phyloP scores from a whole-genome alignment of 2,329 filamentous ascomycete species.

The Ophiostoma ips region DNA sequence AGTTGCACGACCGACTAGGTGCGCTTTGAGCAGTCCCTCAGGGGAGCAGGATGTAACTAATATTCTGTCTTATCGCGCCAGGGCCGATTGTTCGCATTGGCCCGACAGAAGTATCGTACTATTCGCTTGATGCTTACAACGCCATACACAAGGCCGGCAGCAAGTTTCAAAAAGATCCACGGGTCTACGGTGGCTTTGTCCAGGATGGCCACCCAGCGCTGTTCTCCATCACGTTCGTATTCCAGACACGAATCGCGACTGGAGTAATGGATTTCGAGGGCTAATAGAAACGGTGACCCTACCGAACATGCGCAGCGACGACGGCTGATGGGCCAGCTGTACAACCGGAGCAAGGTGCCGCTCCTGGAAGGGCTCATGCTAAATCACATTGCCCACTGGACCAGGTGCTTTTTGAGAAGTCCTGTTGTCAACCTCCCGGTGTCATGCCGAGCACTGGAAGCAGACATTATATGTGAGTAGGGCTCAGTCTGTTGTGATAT shows the following conservation, averaged over 20 bases:
- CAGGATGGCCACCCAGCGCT: constrained; percentile 6
- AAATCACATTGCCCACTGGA: constrained; percentile 1
- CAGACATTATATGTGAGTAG: neutral
- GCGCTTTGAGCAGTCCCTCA: neutral
- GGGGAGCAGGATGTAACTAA: neutral
- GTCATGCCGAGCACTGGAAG: neutral
- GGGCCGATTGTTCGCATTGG: constrained; percentile 8
- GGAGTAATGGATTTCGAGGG: neutral
- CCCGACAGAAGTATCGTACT: constrained; percentile 8
- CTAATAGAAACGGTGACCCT: neutral
- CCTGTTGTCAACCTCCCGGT: neutral
- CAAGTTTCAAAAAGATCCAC: constrained; percentile 7
- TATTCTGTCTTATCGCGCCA: neutral
- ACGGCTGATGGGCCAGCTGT: constrained; percentile 10
- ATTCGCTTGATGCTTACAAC: constrained; percentile 8
- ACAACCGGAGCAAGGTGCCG: constrained; percentile 8
- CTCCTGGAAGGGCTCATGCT: constrained; percentile 5
- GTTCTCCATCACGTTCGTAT: constrained; percentile 7
- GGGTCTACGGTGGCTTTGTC: constrained; percentile 10
- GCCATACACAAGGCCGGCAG: constrained; percentile 5
- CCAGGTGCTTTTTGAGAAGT: neutral
- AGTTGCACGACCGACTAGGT: constrained; percentile 3
- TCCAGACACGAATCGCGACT: neutral
- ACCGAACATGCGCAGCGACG: constrained; percentile 5
- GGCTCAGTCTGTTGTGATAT: neutral